phyloP scores from a whole-genome alignment of 2,329 filamentous ascomycete genomes.

The Colletotrichum eremochloae region DNA sequence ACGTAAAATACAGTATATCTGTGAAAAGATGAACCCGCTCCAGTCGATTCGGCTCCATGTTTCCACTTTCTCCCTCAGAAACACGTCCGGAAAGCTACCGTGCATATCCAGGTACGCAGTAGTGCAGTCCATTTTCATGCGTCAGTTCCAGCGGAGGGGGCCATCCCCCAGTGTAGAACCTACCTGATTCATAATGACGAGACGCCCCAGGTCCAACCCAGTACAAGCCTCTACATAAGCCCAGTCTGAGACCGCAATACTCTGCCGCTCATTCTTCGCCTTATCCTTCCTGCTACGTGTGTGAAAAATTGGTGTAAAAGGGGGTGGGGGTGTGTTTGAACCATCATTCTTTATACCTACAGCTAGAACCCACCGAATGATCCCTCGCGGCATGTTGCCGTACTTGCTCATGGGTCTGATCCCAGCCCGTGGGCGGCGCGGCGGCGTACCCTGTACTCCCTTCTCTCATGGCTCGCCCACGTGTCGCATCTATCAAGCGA shows the following conservation, averaged over 20 bases:
- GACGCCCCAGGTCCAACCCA: conserved; percentile 19
- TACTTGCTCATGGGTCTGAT: neutral
- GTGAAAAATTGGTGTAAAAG: neutral
- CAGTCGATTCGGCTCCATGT: conserved; percentile 5
- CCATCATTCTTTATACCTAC: neutral
- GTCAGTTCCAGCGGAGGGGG: neutral
- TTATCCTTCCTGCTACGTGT: conserved; percentile 6
- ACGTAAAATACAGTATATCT: neutral
- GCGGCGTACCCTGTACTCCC: neutral
- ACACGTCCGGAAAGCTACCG: conserved; percentile 12
- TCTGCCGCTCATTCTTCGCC: neutral
- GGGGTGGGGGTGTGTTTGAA: neutral
- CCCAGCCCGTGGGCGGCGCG: conserved; percentile 7
- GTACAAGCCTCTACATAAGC: neutral
- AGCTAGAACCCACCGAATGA: conserved; percentile 8
- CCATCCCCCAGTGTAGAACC: neutral
- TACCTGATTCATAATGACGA: conserved; percentile 32
- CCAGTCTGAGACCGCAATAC: neutral
- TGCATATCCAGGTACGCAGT: neutral
- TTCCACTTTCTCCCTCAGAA: neutral
- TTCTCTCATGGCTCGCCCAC: conserved; percentile 12
- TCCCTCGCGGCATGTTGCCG: neutral
- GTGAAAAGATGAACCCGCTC: conserved; percentile 29
- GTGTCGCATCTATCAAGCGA: conserved; percentile 7
- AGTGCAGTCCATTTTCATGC: conserved; percentile 12